A percentile compares a stretch with the other conserved stretches of the same genome.
These are phyloP conservation scores for Penicillium silybi DNA, from an alignment of 495 filamentous ascomycete species.

Conservation along the genomic window DNA sequence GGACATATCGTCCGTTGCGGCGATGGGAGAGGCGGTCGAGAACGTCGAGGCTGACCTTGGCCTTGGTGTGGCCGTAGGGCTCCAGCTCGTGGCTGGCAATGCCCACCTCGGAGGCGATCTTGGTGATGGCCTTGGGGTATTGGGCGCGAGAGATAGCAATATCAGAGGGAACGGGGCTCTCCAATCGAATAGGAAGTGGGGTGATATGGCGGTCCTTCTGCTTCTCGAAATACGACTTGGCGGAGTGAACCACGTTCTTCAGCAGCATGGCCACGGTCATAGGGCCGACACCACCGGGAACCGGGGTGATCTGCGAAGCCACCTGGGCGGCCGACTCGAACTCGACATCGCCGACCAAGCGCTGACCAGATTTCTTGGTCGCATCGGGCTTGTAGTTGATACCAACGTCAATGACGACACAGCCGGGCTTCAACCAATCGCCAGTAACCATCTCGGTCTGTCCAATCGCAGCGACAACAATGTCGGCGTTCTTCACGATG, in stretches of 20 bases:
- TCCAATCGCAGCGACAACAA: conserved; percentile 90
- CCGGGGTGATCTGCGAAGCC: conserved; percentile 93
- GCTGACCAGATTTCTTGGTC: conserved; percentile 88
- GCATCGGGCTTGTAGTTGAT: conserved; percentile 95
- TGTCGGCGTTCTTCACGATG: conserved; percentile 78
- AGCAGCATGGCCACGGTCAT: conserved; percentile 98
- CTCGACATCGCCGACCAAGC: conserved; percentile 95
- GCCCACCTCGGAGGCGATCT: conserved; percentile 80
- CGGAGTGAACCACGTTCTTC: conserved; percentile 86
- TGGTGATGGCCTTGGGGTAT: conserved; percentile 80
- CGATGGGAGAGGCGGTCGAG: conserved; percentile 82
- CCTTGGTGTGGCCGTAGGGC: conserved; percentile 91
- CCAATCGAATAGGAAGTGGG: conserved; percentile 73
- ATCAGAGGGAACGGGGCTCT: conserved; percentile 81
- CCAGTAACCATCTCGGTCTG: conserved; percentile 83
- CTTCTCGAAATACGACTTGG: conserved; percentile 74
- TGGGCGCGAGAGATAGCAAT: conserved; percentile 90
- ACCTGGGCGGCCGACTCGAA: conserved; percentile 81
- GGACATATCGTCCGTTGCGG: conserved; percentile 81
- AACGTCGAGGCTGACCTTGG: conserved; percentile 80
- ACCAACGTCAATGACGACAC: conserved; percentile 94
- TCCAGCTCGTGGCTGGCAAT: conserved; percentile 84
- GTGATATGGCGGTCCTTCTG: conserved; percentile 72
- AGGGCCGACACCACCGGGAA: conserved; percentile 93
- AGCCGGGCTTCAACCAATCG: conserved; percentile 91